phyloP scores from a whole-genome alignment of 441 rosid genomes.

The Adansonia rubrostipa region DNA sequence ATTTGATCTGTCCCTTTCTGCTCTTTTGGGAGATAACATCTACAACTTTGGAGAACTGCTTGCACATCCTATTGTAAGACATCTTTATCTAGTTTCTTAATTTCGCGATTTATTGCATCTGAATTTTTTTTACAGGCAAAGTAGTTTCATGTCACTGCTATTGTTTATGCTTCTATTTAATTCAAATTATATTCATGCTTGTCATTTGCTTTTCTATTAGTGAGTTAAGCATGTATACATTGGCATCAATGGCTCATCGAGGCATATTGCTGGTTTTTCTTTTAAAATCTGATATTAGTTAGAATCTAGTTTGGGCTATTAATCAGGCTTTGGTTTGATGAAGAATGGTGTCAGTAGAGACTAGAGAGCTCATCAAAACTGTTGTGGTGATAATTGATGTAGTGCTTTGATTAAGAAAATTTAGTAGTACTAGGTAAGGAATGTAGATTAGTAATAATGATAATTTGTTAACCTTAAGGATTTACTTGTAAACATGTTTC shows the following conservation, averaged over 20 bases:
- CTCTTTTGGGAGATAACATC: slow-evolving; percentile 90
- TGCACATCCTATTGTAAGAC: slow-evolving; percentile 3
- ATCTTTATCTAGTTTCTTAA: not conserved
- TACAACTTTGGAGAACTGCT: slow-evolving; percentile 66
- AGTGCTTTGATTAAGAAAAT: not conserved
- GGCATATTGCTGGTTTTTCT: not conserved
- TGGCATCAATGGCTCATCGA: not conserved
- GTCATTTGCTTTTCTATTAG: not conserved
- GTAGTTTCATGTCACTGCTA: not conserved
- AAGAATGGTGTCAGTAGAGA: not conserved
- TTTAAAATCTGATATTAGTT: slow-evolving; percentile 6
- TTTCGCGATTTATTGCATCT: not conserved
- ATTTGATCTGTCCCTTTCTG: slow-evolving; percentile 93
- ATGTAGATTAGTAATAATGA: not conserved
- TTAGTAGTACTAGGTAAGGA: not conserved
- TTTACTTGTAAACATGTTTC: slow-evolving; percentile 6
- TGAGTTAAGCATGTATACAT: slow-evolving; percentile 7
- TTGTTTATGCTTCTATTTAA: not conserved
- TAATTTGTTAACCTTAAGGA: not conserved
- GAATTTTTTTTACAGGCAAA: not conserved
- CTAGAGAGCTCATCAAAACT: not conserved
- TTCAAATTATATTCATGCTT: not conserved
- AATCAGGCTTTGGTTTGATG: not conserved
- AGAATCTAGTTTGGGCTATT: not conserved
- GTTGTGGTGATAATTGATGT: slow-evolving; percentile 3